Percentiles rank a stretch among this genome's conserved stretches.
Evolutionary conservation across 73 alveolate species (phyloP).

Genomic region (Paramecium caudatum): DNA sequence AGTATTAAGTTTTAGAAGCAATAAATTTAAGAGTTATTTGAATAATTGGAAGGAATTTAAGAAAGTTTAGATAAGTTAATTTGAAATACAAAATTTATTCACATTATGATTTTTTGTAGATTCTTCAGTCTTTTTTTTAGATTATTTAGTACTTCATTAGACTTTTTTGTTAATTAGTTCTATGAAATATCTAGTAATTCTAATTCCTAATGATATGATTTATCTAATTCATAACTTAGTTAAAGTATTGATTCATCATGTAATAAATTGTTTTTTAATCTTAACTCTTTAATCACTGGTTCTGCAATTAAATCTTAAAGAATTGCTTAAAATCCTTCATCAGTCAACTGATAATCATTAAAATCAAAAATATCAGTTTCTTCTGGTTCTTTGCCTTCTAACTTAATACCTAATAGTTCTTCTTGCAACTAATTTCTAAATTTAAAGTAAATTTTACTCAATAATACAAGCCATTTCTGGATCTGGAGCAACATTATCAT

Average conservation of each 20-base stretch:
- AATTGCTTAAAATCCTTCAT: conserved; percentile 8
- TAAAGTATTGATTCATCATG: conserved; percentile 25
- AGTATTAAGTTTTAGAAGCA: conserved; percentile 43
- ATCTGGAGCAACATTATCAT: neutral
- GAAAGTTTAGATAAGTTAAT: conserved; percentile 67
- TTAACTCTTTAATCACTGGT: neutral
- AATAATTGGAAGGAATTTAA: conserved; percentile 50
- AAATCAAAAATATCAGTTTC: conserved; percentile 42
- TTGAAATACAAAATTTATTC: neutral
- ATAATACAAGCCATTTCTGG: neutral
- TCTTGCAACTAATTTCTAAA: conserved; percentile 15
- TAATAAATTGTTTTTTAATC: neutral
- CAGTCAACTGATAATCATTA: conserved; percentile 20
- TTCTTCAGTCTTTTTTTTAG: neutral
- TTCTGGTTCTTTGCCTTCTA: neutral
- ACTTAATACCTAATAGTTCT: conserved; percentile 24
- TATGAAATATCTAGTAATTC: conserved; percentile 28
- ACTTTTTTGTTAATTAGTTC: conserved; percentile 12
- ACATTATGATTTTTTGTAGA: neutral
- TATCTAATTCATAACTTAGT: conserved; percentile 61
- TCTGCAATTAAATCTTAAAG: conserved; percentile 25
- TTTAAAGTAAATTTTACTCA: conserved; percentile 13
- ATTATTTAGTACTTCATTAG: neutral
- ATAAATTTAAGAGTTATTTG: conserved; percentile 27
- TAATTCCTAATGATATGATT: conserved; percentile 43